Evolutionary conservation across 2,329 filamentous ascomycete species (phyloP).

Genomic region (Talaromyces sp.): DNA sequence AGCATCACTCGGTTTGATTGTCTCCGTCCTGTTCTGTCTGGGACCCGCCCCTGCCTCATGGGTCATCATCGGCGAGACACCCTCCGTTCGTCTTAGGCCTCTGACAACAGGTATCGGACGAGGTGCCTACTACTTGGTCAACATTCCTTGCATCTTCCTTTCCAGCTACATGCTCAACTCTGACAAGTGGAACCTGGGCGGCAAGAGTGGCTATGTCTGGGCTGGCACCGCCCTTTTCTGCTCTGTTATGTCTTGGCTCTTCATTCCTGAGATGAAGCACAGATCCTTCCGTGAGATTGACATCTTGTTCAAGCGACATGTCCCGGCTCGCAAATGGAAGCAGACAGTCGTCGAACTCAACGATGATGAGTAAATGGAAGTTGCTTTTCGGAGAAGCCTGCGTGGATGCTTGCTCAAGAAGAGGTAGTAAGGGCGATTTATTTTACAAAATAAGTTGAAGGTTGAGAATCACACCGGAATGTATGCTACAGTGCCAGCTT

Average conservation of each 20-base stretch:
- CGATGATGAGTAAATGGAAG: slow-evolving; percentile 58
- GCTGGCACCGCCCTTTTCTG: slow-evolving; percentile 19
- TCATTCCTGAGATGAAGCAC: slow-evolving; percentile 29
- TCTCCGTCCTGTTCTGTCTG: slow-evolving; percentile 62
- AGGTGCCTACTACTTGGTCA: slow-evolving; percentile 60
- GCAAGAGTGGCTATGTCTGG: slow-evolving; percentile 31
- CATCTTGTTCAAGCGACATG: slow-evolving; percentile 37
- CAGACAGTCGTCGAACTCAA: slow-evolving; percentile 48
- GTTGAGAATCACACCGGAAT: background rate
- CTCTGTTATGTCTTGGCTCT: slow-evolving; percentile 5
- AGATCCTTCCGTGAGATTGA: slow-evolving; percentile 40
- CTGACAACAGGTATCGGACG: slow-evolving; percentile 65
- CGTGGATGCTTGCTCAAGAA: slow-evolving; percentile 18
- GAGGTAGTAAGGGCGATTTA: background rate
- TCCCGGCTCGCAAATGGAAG: slow-evolving; percentile 31
- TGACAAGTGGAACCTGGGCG: slow-evolving; percentile 28
- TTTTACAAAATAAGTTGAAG: background rate
- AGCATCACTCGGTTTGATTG: slow-evolving; percentile 61
- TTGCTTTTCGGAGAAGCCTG: slow-evolving; percentile 21
- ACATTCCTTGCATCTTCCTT: slow-evolving; percentile 66
- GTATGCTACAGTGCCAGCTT: background rate
- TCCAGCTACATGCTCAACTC: slow-evolving; percentile 60
- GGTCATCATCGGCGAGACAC: slow-evolving; percentile 66
- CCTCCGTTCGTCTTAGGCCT: slow-evolving; percentile 60
- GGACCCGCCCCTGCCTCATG: slow-evolving; percentile 63